phyloP scores from a whole-genome alignment of 768 basidiomycete species.

The Termitomyces eurrhizus region DNA sequence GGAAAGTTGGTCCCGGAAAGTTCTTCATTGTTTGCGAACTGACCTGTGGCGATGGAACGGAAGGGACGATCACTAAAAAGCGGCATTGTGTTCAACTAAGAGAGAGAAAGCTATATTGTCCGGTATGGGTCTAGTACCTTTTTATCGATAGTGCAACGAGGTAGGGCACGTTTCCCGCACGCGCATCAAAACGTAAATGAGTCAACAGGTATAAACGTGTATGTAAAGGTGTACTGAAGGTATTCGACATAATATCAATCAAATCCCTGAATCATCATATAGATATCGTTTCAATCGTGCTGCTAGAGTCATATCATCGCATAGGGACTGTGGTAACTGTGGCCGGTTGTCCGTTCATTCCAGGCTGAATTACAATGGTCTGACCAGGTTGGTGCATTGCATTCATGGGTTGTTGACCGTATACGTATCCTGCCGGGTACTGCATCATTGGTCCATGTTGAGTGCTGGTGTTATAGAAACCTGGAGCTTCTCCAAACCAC shows the following conservation, averaged over 20 bases:
- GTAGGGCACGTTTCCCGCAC: conserved; percentile 12
- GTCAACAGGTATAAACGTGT: conserved; percentile 4
- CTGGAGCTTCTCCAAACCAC: conserved; percentile 74
- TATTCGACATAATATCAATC: background rate
- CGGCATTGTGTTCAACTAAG: conserved; percentile 31
- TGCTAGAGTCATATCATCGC: conserved; percentile 4
- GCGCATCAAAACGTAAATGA: conserved; percentile 13
- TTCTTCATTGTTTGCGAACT: background rate
- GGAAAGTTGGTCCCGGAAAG: background rate
- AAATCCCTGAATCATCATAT: background rate
- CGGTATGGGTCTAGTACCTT: background rate
- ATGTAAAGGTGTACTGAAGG: background rate
- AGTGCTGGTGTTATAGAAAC: conserved; percentile 51
- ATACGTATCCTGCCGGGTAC: conserved; percentile 24
- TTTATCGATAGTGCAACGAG: conserved; percentile 15
- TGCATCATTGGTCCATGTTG: conserved; percentile 23
- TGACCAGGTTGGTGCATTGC: conserved; percentile 45
- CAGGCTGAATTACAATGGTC: conserved; percentile 67
- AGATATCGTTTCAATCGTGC: background rate
- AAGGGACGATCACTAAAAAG: conserved; percentile 46
- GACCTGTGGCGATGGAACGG: conserved; percentile 41
- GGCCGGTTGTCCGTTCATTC: conserved; percentile 53
- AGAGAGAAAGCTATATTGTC: conserved; percentile 1
- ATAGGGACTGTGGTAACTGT: conserved; percentile 60
- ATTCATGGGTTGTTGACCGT: conserved; percentile 34